These are phyloP conservation scores for Cystofilobasidium macerans DNA, from an alignment of 768 basidiomycete species.

Conservation along the genomic window DNA sequence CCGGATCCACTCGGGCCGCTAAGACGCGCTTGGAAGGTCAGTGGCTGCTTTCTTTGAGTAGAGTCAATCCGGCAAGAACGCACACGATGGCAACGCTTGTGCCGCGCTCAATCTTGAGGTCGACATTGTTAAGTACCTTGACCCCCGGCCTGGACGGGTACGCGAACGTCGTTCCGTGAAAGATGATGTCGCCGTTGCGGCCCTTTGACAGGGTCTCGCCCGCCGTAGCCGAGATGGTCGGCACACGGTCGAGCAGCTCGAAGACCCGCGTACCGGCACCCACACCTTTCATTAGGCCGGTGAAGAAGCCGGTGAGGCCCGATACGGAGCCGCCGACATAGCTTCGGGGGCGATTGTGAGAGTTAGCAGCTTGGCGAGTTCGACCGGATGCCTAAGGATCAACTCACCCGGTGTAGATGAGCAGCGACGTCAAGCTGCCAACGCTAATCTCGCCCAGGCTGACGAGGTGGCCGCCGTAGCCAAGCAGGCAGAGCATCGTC, in stretches of 20 bases:
- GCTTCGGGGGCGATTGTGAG: not conserved
- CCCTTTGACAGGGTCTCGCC: constrained; percentile 2
- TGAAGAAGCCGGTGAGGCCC: constrained; percentile 22
- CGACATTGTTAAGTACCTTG: constrained; percentile 13
- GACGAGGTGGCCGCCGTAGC: constrained; percentile 88
- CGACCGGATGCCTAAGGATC: constrained; percentile 39
- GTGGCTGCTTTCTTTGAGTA: too few species aligned
- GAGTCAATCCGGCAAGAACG: too few species aligned
- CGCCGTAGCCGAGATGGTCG: constrained; percentile 3
- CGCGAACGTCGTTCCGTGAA: constrained; percentile 19
- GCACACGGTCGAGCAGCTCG: constrained; percentile 23
- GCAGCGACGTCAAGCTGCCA: constrained; percentile 22
- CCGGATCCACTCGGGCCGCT: constrained; percentile 22
- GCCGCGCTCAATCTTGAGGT: constrained; percentile 18
- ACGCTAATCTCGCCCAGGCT: constrained; percentile 78
- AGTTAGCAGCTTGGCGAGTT: constrained; percentile 26
- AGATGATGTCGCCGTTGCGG: constrained; percentile 19
- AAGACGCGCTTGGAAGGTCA: too few species aligned
- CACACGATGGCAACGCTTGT: constrained; percentile 25
- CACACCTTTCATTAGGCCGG: constrained; percentile 25
- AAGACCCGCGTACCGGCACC: constrained; percentile 25
- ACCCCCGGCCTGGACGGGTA: constrained; percentile 18
- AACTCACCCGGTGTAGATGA: constrained; percentile 41
- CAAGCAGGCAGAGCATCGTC: constrained; percentile 73
- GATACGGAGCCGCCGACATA: constrained; percentile 24